Percentiles rank a stretch among this genome's conserved stretches.
Evolutionary conservation across 768 basidiomycete species (phyloP).

Genomic region (Calocybe gangraenosa): DNA sequence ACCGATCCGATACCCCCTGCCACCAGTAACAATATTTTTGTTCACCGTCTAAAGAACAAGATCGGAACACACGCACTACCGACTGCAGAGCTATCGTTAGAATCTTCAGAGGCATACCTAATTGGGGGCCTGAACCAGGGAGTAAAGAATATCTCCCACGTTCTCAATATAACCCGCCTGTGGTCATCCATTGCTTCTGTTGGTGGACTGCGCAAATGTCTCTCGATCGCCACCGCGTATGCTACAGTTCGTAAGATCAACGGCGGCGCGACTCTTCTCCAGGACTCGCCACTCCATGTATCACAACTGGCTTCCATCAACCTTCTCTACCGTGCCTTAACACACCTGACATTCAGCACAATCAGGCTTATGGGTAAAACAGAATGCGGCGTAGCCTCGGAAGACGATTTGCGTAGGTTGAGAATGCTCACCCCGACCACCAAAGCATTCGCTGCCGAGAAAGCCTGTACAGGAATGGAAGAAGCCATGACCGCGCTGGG

Average conservation of each 20-base stretch:
- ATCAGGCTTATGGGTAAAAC: conserved; percentile 55
- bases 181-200: conserved; percentile 57
- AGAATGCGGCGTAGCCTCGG: conserved; percentile 49
- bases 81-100: conserved; percentile 69
- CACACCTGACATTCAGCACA: conserved; percentile 59
- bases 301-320: conserved; percentile 57
- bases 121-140: conserved; percentile 57
- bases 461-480: conserved; percentile 59
- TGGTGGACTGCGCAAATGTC: conserved; percentile 55
- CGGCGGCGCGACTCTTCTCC: conserved; percentile 44
- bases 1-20: conserved; percentile 37
- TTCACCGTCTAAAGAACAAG: conserved; percentile 78
- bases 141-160: conserved; percentile 61
- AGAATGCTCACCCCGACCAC: conserved; percentile 64
- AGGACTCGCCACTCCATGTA: conserved; percentile 59
- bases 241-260: conserved; percentile 55
- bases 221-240: conserved; percentile 64
- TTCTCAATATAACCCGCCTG: conserved; percentile 75
- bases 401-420: conserved; percentile 48
- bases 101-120: conserved; percentile 56
- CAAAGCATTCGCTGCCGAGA: conserved; percentile 69
- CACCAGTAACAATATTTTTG: conserved; percentile 58
- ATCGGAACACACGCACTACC: conserved; percentile 71
- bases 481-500: conserved; percentile 73
- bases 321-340: conserved; percentile 61